A percentile compares a stretch with the other conserved stretches of the same genome.
These are phyloP conservation scores for Chamaecyparis obtusa DNA, from an alignment of 75 land plant species.

Conservation along the genomic window DNA sequence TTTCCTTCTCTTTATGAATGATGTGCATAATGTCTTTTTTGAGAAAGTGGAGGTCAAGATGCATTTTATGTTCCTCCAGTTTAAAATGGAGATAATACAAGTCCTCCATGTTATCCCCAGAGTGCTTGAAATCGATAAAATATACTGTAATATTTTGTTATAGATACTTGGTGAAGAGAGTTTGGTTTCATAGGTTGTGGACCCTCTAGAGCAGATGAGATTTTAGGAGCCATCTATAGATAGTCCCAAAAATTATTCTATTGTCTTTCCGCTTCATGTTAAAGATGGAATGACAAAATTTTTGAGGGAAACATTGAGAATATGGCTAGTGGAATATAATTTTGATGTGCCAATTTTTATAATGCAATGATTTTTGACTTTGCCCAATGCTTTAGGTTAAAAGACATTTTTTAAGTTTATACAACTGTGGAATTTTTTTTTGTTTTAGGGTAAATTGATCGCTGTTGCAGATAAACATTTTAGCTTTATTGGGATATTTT, in stretches of 20 bases:
- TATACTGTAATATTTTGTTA: no score
- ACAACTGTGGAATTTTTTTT: background rate
- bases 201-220: conserved; percentile 81
- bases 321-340: conserved; percentile 33
- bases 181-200: conserved; percentile 36
- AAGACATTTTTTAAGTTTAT: background rate
- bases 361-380: conserved; percentile 68
- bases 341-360: conserved; percentile 57
- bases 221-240: conserved; percentile 58
- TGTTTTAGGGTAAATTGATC: background rate
- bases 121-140: no score
- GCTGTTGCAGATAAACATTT: background rate
- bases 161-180: conserved; percentile 43
- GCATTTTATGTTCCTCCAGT: no score
- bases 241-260: conserved; percentile 47
- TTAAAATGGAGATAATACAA: no score
- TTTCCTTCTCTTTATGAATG: no score
- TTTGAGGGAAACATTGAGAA: conserved; percentile 42
- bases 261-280: conserved; percentile 54
- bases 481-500: background rate
- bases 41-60: no score
- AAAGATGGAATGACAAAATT: conserved; percentile 53
- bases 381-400: conserved; percentile 47
- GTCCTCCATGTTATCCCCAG: no score
- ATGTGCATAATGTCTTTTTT: no score